These are phyloP conservation scores for Euphorbia corollata DNA, from an alignment of 441 rosid genomes.

Conservation along the genomic window DNA sequence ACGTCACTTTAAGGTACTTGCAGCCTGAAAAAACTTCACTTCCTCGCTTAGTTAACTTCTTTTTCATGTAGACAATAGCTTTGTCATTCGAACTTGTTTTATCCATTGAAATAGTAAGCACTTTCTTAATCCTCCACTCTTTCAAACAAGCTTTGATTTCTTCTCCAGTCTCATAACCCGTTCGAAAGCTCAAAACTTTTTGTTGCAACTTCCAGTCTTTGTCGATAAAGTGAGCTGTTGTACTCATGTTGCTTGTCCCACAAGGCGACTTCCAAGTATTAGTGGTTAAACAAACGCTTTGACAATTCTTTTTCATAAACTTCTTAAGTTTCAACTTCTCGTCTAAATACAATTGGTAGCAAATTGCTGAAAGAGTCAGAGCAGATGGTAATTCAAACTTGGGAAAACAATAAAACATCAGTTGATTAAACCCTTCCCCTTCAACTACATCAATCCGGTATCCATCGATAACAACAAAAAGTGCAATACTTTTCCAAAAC, in stretches of 20 bases:
- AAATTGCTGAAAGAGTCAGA: not conserved
- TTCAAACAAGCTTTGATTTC: not conserved
- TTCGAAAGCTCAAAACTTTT: not conserved
- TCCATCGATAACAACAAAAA: not conserved
- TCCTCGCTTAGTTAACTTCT: not conserved
- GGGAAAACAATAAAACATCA: not conserved
- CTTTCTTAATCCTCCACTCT: not conserved
- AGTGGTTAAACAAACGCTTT: not conserved
- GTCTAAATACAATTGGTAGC: not conserved
- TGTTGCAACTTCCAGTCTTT: not conserved
- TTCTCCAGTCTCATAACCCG: not conserved
- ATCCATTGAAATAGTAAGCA: conserved; percentile 17
- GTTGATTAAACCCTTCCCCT: not conserved
- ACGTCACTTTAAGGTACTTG: not conserved
- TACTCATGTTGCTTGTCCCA: not conserved
- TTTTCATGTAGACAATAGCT: not conserved
- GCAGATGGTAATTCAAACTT: not conserved
- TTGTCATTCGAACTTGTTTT: conserved; percentile 11
- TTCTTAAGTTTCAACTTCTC: not conserved
- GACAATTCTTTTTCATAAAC: not conserved
- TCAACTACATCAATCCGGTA: not conserved
- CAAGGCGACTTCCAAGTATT: not conserved
- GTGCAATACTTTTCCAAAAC: not conserved
- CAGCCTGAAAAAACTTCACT: not conserved
- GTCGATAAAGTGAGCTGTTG: not conserved